Percentiles rank a stretch among this genome's conserved stretches.
phyloP scores from a whole-genome alignment of 768 basidiomycete species.

The Tulasnella sp. region DNA sequence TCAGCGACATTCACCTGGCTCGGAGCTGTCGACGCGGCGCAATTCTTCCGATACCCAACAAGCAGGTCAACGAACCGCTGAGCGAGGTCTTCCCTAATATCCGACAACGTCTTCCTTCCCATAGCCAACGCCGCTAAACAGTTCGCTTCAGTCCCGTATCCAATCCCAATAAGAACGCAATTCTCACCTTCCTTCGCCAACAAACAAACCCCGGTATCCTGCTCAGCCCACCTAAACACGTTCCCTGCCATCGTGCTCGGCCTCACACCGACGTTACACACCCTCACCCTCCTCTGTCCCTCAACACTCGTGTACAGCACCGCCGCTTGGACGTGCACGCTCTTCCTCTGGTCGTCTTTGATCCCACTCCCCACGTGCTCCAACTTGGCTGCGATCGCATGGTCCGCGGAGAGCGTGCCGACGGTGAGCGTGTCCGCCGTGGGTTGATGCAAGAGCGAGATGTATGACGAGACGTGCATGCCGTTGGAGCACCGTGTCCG shows the following conservation, averaged over 20 bases:
- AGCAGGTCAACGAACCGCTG: constrained; percentile 74
- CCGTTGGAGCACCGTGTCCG: constrained; percentile 79
- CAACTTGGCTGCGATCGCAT: constrained; percentile 62
- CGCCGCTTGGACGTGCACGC: constrained; percentile 77
- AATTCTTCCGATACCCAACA: constrained; percentile 78
- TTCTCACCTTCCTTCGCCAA: constrained; percentile 67
- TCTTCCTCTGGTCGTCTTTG: constrained; percentile 50
- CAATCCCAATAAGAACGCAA: not conserved
- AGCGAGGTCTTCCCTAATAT: constrained; percentile 76
- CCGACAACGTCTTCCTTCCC: constrained; percentile 44
- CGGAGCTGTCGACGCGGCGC: constrained; percentile 62
- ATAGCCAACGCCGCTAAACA: constrained; percentile 67
- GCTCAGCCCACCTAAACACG: constrained; percentile 83
- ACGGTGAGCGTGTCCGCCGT: constrained; percentile 42
- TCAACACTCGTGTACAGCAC: constrained; percentile 68
- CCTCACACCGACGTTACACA: constrained; percentile 70
- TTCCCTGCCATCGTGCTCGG: constrained; percentile 71
- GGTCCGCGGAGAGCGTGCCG: constrained; percentile 70
- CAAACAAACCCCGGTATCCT: constrained; percentile 68
- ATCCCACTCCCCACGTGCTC: constrained; percentile 43
- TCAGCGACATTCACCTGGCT: constrained; percentile 58
- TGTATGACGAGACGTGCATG: constrained; percentile 47
- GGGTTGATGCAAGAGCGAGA: constrained; percentile 27
- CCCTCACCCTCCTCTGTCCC: constrained; percentile 75
- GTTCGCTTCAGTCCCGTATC: too few species aligned